These are phyloP conservation scores for Claviceps purpurea DNA, from an alignment of 2,329 filamentous ascomycete genomes.

Conservation along the genomic window DNA sequence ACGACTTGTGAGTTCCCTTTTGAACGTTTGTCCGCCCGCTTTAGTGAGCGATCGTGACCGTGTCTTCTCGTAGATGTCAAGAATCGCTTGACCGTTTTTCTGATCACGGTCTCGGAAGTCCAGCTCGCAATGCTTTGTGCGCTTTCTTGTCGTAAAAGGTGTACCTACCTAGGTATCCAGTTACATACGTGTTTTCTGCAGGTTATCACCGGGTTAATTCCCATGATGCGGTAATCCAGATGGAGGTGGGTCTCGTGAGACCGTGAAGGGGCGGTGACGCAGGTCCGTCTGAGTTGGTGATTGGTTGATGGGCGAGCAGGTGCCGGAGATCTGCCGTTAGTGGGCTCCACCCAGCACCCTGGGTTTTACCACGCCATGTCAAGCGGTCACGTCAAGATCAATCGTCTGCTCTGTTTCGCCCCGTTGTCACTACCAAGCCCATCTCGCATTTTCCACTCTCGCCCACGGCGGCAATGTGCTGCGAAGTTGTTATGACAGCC, in stretches of 20 bases:
- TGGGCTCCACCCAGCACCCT: constrained; percentile 14
- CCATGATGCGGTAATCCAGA: too few species aligned
- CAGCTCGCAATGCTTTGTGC: background rate
- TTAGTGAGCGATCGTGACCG: background rate
- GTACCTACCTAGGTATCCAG: background rate
- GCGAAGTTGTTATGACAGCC: constrained; percentile 12
- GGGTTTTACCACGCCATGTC: background rate
- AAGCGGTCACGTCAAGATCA: background rate
- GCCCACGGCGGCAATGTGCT: constrained; percentile 20
- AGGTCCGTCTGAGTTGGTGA: background rate
- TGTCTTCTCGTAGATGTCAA: background rate
- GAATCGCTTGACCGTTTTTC: background rate
- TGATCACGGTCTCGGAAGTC: background rate
- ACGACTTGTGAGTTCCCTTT: background rate
- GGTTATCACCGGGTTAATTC: background rate
- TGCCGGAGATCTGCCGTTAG: constrained; percentile 18
- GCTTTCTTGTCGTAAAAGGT: background rate
- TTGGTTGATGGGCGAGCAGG: too few species aligned
- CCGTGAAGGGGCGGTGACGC: background rate
- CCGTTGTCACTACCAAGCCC: constrained; percentile 18
- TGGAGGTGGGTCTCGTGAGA: background rate
- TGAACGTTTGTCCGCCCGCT: too few species aligned
- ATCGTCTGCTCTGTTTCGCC: background rate
- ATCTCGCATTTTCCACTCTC: constrained; percentile 9
- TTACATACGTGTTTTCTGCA: background rate